A percentile compares a stretch with the other conserved stretches of the same genome.
phyloP scores from a whole-genome alignment of 2,329 filamentous ascomycete genomes.

The Grosmannia clavigera region DNA sequence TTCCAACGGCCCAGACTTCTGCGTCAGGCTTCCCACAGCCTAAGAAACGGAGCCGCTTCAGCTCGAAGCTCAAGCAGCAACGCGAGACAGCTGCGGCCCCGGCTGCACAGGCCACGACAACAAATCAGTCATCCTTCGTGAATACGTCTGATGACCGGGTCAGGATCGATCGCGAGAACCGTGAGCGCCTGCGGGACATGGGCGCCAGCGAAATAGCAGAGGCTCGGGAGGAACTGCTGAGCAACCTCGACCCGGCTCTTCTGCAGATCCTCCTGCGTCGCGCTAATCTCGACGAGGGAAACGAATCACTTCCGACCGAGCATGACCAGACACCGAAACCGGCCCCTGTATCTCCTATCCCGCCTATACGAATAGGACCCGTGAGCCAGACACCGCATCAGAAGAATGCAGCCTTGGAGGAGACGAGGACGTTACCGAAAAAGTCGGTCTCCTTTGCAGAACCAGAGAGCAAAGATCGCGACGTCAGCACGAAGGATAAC shows the following conservation, averaged over 20 bases:
- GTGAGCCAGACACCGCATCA: neutral
- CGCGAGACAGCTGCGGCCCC: constrained; percentile 21
- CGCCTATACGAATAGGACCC: neutral
- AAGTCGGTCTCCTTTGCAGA: constrained; percentile 17
- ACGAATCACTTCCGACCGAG: neutral
- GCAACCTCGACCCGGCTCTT: constrained; percentile 60
- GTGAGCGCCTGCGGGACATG: constrained; percentile 62
- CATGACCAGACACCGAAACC: neutral
- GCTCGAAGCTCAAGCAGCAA: constrained; percentile 69
- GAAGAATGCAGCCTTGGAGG: neutral
- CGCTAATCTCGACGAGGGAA: constrained; percentile 58
- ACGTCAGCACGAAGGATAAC: neutral
- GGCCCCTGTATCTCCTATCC: neutral
- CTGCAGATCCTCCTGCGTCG: constrained; percentile 65
- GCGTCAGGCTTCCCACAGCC: constrained; percentile 76
- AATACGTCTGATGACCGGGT: constrained; percentile 42
- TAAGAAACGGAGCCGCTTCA: constrained; percentile 56
- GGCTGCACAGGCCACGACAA: neutral
- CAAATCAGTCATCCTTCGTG: neutral
- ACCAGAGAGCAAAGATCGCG: neutral
- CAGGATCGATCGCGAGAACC: constrained; percentile 76
- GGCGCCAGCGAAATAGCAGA: constrained; percentile 67
- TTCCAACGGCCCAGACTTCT: constrained; percentile 44
- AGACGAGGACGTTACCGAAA: constrained; percentile 13
- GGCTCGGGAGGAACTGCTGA: constrained; percentile 69